phyloP scores from a whole-genome alignment of 139 green algal genomes.

The Astrephomene gubernaculifera region DNA sequence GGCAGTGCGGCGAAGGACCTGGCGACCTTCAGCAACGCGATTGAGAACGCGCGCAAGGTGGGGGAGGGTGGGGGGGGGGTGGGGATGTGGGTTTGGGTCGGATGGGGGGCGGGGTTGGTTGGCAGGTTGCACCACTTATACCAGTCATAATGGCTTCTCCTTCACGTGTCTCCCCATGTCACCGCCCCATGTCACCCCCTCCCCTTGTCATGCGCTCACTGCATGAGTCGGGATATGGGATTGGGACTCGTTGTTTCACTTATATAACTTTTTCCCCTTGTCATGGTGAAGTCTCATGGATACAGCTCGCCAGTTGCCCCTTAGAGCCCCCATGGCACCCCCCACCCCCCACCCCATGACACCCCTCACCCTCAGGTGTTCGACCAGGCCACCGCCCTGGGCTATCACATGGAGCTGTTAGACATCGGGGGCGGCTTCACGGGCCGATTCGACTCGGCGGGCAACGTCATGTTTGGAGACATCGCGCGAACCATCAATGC shows the following conservation, averaged over 20 bases:
- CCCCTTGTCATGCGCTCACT: no score
- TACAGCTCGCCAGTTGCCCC: neutral
- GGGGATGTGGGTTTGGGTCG: neutral
- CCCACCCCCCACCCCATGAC: neutral
- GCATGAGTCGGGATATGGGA: no score
- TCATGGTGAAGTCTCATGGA: no score
- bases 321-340: neutral
- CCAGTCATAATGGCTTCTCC: no score
- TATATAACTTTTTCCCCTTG: no score
- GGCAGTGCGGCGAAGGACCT: slow-evolving; percentile 85
- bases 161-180: no score
- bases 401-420: slow-evolving; percentile 65
- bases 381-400: slow-evolving; percentile 49
- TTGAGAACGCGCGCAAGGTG: slow-evolving; percentile 60
- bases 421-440: slow-evolving; percentile 71
- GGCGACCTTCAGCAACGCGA: slow-evolving; percentile 78
- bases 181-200: no score
- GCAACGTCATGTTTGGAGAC: slow-evolving; percentile 65
- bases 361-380: slow-evolving; percentile 42
- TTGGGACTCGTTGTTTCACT: no score
- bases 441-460: slow-evolving; percentile 61
- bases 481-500: slow-evolving; percentile 71
- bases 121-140: no score
- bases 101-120: no score
- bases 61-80: neutral